phyloP scores from a whole-genome alignment of 129 eudicot genomes.

The Flaveria brownii region DNA sequence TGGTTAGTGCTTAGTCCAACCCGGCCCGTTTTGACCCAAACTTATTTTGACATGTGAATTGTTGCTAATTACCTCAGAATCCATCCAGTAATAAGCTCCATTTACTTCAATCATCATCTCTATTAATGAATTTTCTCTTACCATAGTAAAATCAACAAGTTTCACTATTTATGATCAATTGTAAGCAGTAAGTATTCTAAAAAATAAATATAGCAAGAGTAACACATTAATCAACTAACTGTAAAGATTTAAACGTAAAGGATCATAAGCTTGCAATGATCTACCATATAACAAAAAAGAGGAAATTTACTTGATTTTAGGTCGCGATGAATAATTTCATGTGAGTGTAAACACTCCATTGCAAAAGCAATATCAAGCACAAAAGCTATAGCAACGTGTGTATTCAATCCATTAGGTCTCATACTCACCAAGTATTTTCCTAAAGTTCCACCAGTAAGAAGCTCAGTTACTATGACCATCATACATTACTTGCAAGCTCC shows the following conservation, averaged over 20 bases:
- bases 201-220: constrained; percentile 6
- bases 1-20: not conserved
- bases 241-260: no score
- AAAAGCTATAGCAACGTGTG: constrained; percentile 63
- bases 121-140: constrained; percentile 76
- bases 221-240: not conserved
- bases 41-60: not conserved
- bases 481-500: constrained; percentile 89
- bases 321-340: constrained; percentile 92
- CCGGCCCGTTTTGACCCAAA: no score
- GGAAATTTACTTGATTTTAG: constrained; percentile 63
- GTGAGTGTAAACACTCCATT: constrained; percentile 91
- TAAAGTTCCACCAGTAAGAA: constrained; percentile 78
- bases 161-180: constrained; percentile 58
- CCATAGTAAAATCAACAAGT: constrained; percentile 78
- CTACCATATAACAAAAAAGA: not conserved
- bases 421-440: constrained; percentile 64
- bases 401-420: constrained; percentile 74
- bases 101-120: constrained; percentile 92
- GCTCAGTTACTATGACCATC: constrained; percentile 84
- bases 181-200: constrained; percentile 76
- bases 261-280: not conserved
- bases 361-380: constrained; percentile 94
- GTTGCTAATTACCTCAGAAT: constrained; percentile 62
- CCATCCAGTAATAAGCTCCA: constrained; percentile 88